Conservation (phyloP, 108 stramenopile species). For the Aurantiochytrium sp. region DNA sequence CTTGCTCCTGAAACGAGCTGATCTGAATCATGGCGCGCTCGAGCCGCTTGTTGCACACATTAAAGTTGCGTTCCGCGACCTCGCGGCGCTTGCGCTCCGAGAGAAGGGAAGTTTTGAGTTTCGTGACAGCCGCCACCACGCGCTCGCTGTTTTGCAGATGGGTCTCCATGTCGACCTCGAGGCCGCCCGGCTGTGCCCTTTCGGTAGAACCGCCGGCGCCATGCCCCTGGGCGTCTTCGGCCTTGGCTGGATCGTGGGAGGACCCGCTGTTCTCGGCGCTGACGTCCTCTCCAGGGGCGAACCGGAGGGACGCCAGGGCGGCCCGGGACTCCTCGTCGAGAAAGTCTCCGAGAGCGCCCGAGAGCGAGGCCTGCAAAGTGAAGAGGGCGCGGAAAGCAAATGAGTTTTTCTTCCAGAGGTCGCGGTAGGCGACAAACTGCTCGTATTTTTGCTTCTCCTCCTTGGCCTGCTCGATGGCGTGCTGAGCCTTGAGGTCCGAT, state of each 20-base stretch:
- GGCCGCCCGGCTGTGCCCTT: too few relatives aligned
- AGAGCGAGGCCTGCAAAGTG: not conserved
- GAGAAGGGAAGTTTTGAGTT: not conserved
- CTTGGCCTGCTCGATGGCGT: not conserved
- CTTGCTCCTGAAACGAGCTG: not conserved
- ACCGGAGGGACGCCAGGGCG: too few relatives aligned
- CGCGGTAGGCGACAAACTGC: not conserved
- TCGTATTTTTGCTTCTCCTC: not conserved
- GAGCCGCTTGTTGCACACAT: not conserved
- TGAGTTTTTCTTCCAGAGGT: conserved; percentile 13
- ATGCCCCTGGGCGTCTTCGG: too few relatives aligned
- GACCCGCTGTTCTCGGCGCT: too few relatives aligned
- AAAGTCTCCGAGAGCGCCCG: not conserved
- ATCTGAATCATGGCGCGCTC: not conserved
- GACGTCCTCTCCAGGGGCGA: too few relatives aligned
- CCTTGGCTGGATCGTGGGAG: too few relatives aligned
- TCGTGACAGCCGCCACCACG: not conserved
- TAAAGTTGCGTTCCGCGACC: not conserved
- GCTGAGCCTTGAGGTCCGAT: not conserved
- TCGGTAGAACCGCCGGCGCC: too few relatives aligned
- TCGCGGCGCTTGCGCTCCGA: not conserved
- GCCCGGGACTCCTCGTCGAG: not conserved
- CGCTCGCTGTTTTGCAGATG: not conserved
- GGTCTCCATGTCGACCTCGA: not conserved
- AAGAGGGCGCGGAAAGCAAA: not conserved